Conservation (phyloP, 2,329 filamentous ascomycete genomes). For the Geosmithia flava region DNA sequence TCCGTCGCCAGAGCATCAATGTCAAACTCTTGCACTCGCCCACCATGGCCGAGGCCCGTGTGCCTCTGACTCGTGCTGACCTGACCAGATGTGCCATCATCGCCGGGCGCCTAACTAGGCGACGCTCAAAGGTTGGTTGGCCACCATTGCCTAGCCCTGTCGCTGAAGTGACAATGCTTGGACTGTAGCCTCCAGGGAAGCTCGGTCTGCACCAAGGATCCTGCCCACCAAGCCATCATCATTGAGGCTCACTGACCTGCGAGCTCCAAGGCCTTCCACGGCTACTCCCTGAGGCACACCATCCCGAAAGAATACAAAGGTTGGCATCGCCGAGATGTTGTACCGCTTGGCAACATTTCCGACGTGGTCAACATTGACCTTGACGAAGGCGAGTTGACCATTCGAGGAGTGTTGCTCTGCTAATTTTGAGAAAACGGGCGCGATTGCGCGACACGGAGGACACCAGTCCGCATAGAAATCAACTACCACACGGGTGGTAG, state of each 20-base stretch:
- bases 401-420: constrained; percentile 13
- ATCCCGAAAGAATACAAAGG: constrained; percentile 77
- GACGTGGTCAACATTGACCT: constrained; percentile 82
- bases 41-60: constrained; percentile 25
- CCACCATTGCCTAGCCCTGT: too few species aligned
- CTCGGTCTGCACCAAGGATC: constrained; percentile 15
- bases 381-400: constrained; percentile 61
- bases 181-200: constrained; percentile 13
- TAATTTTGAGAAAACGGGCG: constrained; percentile 25
- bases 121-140: too few species aligned
- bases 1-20: too few species aligned
- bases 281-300: constrained; percentile 29
- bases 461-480: constrained; percentile 42
- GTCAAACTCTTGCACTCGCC: neutral
- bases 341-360: constrained; percentile 63
- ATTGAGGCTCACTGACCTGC: constrained; percentile 10
- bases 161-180: too few species aligned
- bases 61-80: constrained; percentile 18
- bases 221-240: constrained; percentile 15
- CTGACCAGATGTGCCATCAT: constrained; percentile 14
- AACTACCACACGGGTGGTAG: constrained; percentile 27
- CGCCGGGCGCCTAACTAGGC: constrained; percentile 9
- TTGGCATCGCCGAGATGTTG: constrained; percentile 83
- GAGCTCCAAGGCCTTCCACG: constrained; percentile 8
- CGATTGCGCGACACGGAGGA: constrained; percentile 34